Conservation (phyloP, 2,329 filamentous ascomycete genomes). For the Rhinocladiella similis region DNA sequence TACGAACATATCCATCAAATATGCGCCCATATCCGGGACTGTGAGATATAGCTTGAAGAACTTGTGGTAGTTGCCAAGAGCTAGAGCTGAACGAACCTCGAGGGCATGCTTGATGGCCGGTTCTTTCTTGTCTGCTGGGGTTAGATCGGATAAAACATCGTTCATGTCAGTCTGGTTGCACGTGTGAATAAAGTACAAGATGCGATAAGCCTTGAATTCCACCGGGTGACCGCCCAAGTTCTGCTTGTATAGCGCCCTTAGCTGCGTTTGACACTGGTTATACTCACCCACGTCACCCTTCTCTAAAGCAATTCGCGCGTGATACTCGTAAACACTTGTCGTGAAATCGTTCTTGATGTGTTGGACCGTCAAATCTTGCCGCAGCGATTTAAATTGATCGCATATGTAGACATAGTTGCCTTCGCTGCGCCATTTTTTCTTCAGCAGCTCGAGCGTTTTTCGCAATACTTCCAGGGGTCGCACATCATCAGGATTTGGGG, state of each 20-base stretch:
- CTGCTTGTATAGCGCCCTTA: constrained; percentile 85
- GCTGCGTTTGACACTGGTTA: constrained; percentile 99
- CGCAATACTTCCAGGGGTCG: constrained; percentile 78
- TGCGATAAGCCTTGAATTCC: constrained; percentile 99
- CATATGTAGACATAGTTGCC: constrained; percentile 97
- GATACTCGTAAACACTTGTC: constrained; percentile 93
- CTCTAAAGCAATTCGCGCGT: constrained; percentile 94
- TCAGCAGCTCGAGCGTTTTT: constrained; percentile 82
- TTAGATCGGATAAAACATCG: constrained; percentile 98
- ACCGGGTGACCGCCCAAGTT: constrained; percentile 84
- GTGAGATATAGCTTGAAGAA: constrained; percentile 96
- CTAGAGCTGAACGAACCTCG: constrained; percentile 84
- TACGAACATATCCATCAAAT: constrained; percentile 99
- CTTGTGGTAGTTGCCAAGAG: constrained; percentile 92
- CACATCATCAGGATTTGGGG: constrained; percentile 84
- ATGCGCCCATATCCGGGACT: constrained; percentile 94
- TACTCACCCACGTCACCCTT: constrained; percentile 99
- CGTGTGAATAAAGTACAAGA: constrained; percentile 98
- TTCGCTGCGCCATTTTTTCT: constrained; percentile 91
- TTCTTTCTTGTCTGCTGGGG: constrained; percentile 88
- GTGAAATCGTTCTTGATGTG: constrained; percentile 97
- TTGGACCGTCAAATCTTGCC: constrained; percentile 97
- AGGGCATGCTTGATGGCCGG: constrained; percentile 85
- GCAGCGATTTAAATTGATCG: constrained; percentile 98
- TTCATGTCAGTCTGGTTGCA: constrained; percentile 98